Conservation (phyloP, 768 basidiomycete genomes). For the Podaxis carcinomalis region DNA sequence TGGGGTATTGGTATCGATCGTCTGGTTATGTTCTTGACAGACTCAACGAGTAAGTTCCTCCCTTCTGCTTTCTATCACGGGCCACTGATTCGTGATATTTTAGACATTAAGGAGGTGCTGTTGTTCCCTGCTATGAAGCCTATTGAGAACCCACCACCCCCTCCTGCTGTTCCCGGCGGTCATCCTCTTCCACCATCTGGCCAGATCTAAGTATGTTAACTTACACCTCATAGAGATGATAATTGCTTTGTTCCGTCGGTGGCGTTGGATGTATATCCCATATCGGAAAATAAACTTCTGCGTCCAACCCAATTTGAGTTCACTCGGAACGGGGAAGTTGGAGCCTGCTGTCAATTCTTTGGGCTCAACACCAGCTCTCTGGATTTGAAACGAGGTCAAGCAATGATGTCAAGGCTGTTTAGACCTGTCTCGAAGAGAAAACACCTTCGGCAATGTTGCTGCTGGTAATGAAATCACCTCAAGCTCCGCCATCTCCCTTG, state of each 20-base stretch:
- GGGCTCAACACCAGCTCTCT: too few species aligned
- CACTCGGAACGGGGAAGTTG: too few species aligned
- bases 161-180: slow-evolving; percentile 19
- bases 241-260: background rate
- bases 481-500: too few species aligned
- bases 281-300: background rate
- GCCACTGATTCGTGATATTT: background rate
- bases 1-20: slow-evolving; percentile 97
- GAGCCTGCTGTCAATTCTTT: too few species aligned
- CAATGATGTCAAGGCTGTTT: too few species aligned
- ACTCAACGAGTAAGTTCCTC: slow-evolving; percentile 75
- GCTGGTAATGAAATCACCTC: too few species aligned
- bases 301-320: too few species aligned
- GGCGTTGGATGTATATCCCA: background rate
- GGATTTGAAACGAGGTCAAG: too few species aligned
- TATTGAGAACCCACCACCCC: slow-evolving; percentile 39
- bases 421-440: too few species aligned
- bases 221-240: background rate
- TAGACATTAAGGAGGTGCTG: slow-evolving; percentile 95
- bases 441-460: too few species aligned
- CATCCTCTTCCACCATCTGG: slow-evolving; percentile 27
- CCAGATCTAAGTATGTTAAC: slow-evolving; percentile 22
- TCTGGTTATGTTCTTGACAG: slow-evolving; percentile 97
- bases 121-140: slow-evolving; percentile 99
- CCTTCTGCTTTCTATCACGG: slow-evolving; percentile 4